These are phyloP conservation scores for Apiosordaria backusii DNA, from an alignment of 495 filamentous ascomycete species.

Conservation along the genomic window DNA sequence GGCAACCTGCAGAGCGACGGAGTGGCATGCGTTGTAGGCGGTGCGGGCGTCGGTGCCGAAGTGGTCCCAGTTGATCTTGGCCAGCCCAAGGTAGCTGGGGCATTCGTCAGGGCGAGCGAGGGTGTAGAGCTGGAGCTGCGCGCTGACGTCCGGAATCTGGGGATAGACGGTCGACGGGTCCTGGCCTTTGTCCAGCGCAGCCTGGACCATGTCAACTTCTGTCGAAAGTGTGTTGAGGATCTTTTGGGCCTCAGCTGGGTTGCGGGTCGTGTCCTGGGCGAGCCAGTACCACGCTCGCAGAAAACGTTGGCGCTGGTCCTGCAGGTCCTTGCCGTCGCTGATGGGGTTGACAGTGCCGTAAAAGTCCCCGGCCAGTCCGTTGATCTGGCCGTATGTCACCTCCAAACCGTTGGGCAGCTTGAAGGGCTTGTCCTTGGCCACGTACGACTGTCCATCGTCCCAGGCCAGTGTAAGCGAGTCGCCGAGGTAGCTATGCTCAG, in stretches of 20 bases:
- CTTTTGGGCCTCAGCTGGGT: constrained; percentile 4
- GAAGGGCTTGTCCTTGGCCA: constrained; percentile 2
- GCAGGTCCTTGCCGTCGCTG: constrained; percentile 6
- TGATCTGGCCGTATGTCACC: constrained; percentile 26
- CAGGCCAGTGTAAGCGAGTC: background rate
- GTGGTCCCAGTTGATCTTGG: constrained; percentile 23
- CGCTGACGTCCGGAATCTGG: background rate
- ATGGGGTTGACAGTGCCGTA: constrained; percentile 20
- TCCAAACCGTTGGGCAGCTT: constrained; percentile 16
- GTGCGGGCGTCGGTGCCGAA: constrained; percentile 23
- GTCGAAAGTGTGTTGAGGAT: background rate
- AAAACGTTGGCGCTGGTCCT: constrained; percentile 4
- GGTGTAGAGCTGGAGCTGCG: background rate
- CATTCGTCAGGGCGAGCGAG: background rate
- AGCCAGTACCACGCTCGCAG: background rate
- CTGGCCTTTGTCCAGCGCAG: background rate
- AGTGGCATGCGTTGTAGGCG: constrained; percentile 25
- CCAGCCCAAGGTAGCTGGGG: constrained; percentile 17
- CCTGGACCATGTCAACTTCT: constrained; percentile 4
- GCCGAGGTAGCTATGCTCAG: constrained; percentile 3
- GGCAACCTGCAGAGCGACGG: constrained; percentile 16
- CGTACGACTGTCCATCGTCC: background rate
- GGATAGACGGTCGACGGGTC: background rate
- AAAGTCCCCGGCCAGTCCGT: constrained; percentile 24
- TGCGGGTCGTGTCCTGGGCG: background rate